Conservation (phyloP, 768 basidiomycete genomes). For the Leccinellum rugosiceps region DNA sequence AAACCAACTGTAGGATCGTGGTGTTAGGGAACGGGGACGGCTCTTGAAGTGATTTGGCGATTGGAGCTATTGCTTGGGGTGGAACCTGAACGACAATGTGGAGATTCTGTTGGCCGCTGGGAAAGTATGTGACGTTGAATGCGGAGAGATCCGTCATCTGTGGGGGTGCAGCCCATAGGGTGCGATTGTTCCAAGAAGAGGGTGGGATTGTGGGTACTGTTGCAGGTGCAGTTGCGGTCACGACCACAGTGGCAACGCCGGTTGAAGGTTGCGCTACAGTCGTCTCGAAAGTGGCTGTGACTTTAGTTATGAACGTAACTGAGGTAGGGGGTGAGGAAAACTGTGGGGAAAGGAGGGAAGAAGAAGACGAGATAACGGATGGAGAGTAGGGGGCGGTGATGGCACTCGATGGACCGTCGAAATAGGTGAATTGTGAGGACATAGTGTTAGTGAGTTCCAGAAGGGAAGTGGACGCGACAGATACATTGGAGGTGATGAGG, state of each 20-base stretch:
- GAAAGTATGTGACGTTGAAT: conserved; percentile 58
- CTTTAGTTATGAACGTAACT: conserved; percentile 8
- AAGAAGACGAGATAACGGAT: background rate
- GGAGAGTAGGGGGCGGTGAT: background rate
- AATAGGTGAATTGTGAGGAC: background rate
- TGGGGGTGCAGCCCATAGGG: conserved; percentile 50
- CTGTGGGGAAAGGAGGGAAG: background rate
- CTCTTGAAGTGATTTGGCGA: conserved; percentile 11
- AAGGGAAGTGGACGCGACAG: background rate
- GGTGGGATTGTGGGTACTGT: background rate
- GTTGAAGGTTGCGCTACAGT: conserved; percentile 2
- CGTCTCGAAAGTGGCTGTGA: conserved; percentile 8
- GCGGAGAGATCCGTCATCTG: conserved; percentile 55
- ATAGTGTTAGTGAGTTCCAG: background rate
- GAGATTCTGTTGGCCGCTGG: conserved; percentile 53
- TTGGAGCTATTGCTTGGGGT: conserved; percentile 28
- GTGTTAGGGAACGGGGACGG: conserved; percentile 23
- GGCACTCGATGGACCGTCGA: background rate
- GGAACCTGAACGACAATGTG: conserved; percentile 52
- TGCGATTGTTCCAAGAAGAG: conserved; percentile 14
- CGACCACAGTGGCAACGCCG: conserved; percentile 7
- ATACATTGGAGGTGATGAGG: background rate
- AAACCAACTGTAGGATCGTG: conserved; percentile 59
- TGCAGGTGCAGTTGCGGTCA: conserved; percentile 2
- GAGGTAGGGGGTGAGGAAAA: background rate